These are phyloP conservation scores for Citrullus amarus DNA, from an alignment of 306 rosid species.

Conservation along the genomic window DNA sequence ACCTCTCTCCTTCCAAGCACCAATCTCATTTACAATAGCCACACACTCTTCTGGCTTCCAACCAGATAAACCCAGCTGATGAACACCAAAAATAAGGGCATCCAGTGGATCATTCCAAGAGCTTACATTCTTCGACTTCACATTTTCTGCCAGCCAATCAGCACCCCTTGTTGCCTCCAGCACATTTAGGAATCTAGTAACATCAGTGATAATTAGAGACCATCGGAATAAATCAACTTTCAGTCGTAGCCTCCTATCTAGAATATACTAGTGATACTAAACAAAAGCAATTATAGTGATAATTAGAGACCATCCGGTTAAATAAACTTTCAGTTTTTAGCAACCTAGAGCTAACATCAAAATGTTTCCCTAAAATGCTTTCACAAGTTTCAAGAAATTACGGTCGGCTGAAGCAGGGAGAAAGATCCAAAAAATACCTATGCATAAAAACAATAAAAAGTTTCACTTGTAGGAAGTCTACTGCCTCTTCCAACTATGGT, in stretches of 20 bases:
- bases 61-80: conserved; percentile 64
- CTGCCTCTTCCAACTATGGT: neutral
- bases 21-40: conserved; percentile 81
- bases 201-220: conserved; percentile 11
- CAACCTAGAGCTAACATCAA: neutral
- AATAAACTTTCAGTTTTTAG: neutral
- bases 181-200: conserved; percentile 60
- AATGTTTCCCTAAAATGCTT: neutral
- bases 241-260: neutral
- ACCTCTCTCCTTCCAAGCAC: conserved; percentile 79
- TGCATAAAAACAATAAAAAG: neutral
- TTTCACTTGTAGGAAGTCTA: neutral
- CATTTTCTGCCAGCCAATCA: conserved; percentile 56
- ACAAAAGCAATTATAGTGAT: neutral
- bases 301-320: too few relatives aligned
- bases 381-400: neutral
- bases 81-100: conserved; percentile 64
- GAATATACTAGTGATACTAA: neutral
- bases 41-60: conserved; percentile 89
- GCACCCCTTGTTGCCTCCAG: conserved; percentile 76
- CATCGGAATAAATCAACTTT: neutral
- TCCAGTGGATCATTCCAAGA: conserved; percentile 79
- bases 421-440: neutral
- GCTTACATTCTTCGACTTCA: conserved; percentile 47
- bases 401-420: neutral